Evolutionary conservation across 1,139 yeast species (phyloP).

Genomic region (Yamadazyma siamensis): DNA sequence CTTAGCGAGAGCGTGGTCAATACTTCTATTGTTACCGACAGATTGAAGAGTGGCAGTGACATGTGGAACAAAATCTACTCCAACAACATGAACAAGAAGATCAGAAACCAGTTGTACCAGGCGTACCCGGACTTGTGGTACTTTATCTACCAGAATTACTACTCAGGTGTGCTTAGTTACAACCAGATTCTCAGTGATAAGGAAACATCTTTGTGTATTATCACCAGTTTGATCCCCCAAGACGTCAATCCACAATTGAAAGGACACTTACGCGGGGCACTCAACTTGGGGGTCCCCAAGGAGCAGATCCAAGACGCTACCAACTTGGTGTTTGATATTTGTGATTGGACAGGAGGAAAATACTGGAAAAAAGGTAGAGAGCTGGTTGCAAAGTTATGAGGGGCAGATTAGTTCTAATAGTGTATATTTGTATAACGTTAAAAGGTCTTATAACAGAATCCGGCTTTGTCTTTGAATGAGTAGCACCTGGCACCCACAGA

Average conservation of each 20-base stretch:
- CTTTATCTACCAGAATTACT: conserved; percentile 69
- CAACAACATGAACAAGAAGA: conserved; percentile 63
- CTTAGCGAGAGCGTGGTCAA: conserved; percentile 32
- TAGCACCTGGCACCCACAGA: conserved; percentile 83
- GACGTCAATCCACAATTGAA: conserved; percentile 93
- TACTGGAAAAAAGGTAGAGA: conserved; percentile 53
- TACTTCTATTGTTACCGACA: conserved; percentile 22
- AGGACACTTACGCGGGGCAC: conserved; percentile 85
- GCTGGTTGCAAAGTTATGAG: conserved; percentile 52
- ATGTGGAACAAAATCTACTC: conserved; percentile 78
- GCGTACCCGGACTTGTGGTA: conserved; percentile 87
- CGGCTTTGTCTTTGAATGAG: conserved; percentile 60
- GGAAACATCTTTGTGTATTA: conserved; percentile 76
- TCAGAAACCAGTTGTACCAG: conserved; percentile 60
- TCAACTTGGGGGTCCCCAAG: conserved; percentile 69
- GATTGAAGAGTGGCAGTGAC: conserved; percentile 51
- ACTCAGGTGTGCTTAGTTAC: conserved; percentile 72
- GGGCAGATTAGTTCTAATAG: background rate
- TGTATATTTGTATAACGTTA: too few species aligned
- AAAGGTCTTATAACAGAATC: conserved; percentile 45
- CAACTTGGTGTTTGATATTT: conserved; percentile 58
- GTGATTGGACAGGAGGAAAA: conserved; percentile 70
- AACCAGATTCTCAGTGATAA: conserved; percentile 58
- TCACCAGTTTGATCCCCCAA: conserved; percentile 83
- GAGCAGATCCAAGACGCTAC: conserved; percentile 64